Evolutionary conservation across 2,329 filamentous ascomycete species (phyloP).

Genomic region (Alternaria hordeiaustralica): DNA sequence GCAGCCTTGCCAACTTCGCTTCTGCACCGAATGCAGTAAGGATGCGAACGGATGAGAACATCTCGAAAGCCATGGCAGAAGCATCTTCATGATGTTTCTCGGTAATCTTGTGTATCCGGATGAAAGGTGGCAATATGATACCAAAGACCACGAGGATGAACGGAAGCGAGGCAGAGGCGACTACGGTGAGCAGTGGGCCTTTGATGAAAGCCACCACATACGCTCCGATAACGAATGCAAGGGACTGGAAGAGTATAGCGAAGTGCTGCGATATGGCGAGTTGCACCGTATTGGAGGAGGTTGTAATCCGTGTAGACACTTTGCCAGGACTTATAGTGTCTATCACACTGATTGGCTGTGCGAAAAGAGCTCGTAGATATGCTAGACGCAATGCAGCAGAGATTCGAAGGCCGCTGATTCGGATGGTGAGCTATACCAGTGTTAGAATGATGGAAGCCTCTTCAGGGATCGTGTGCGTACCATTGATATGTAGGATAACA

Average conservation of each 20-base stretch:
- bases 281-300: slow-evolving; percentile 61
- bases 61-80: slow-evolving; percentile 47
- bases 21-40: slow-evolving; percentile 49
- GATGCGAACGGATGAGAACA: slow-evolving; percentile 48
- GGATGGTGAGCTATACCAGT: slow-evolving; percentile 53
- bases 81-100: slow-evolving; percentile 42
- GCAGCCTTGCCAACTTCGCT: slow-evolving; percentile 39
- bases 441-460: not conserved
- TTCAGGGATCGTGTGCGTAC: slow-evolving; percentile 14
- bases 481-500: slow-evolving; percentile 44
- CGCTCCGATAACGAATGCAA: slow-evolving; percentile 44
- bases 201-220: slow-evolving; percentile 59
- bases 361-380: slow-evolving; percentile 59
- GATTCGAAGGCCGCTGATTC: slow-evolving; percentile 58
- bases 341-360: slow-evolving; percentile 57
- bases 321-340: slow-evolving; percentile 58
- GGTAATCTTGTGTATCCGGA: slow-evolving; percentile 43
- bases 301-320: slow-evolving; percentile 60
- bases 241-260: slow-evolving; percentile 52
- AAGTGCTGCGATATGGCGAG: slow-evolving; percentile 63
- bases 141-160: slow-evolving; percentile 46
- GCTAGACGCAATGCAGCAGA: slow-evolving; percentile 58
- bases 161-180: slow-evolving; percentile 55
- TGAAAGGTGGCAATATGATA: slow-evolving; percentile 37
- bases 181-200: slow-evolving; percentile 60